These are phyloP conservation scores for Paraconiothyrium sp. DNA, from an alignment of 2,329 filamentous ascomycete genomes.

Conservation along the genomic window DNA sequence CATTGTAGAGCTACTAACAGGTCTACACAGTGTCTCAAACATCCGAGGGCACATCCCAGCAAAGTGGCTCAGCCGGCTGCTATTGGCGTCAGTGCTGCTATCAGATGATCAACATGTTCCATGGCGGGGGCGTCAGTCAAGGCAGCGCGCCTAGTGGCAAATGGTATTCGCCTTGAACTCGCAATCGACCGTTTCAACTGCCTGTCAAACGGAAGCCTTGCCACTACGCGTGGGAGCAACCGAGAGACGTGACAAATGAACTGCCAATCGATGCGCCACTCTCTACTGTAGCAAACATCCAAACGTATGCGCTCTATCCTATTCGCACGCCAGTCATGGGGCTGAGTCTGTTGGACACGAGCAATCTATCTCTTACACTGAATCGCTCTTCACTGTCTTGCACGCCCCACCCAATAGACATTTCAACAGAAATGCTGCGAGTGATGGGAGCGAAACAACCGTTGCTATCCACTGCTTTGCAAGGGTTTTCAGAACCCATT, in stretches of 20 bases:
- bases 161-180: constrained; percentile 26
- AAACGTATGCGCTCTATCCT: not conserved
- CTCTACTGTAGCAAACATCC: not conserved
- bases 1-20: constrained; percentile 20
- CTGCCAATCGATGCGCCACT: constrained; percentile 6
- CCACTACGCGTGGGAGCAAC: constrained; percentile 12
- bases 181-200: constrained; percentile 33
- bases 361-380: constrained; percentile 5
- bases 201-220: constrained; percentile 23
- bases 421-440: constrained; percentile 7
- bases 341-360: not conserved
- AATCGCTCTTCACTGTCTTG: constrained; percentile 8
- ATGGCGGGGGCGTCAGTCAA: constrained; percentile 27
- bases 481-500: constrained; percentile 21
- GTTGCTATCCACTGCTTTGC: constrained; percentile 11
- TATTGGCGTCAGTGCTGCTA: constrained; percentile 24
- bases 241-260: constrained; percentile 15
- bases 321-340: constrained; percentile 7
- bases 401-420: not conserved
- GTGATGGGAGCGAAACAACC: not conserved
- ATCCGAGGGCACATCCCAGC: constrained; percentile 33
- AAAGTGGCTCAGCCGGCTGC: constrained; percentile 30
- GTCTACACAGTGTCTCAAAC: constrained; percentile 26
- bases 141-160: constrained; percentile 35
- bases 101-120: constrained; percentile 45